Percentiles rank a stretch among this genome's conserved stretches.
Evolutionary conservation across 139 green algal species (phyloP).

Genomic region (Micractinium sp.): DNA sequence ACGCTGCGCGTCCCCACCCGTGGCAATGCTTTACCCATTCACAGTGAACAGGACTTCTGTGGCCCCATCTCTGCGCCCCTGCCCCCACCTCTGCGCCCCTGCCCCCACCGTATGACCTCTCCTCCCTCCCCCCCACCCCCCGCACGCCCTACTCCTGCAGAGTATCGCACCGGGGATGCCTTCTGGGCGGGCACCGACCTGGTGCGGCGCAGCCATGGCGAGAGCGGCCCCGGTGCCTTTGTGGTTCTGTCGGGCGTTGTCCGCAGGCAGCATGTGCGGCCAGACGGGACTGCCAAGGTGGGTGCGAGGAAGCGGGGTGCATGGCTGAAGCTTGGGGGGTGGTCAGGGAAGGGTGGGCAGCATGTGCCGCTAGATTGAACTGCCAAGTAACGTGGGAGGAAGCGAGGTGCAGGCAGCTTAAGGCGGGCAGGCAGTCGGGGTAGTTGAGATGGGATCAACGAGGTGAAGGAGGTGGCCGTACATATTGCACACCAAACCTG

Average conservation of each 20-base stretch:
- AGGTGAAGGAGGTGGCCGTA: background rate
- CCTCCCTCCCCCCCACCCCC: background rate
- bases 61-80: background rate
- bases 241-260: slow-evolving; percentile 45
- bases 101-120: background rate
- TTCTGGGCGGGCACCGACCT: slow-evolving; percentile 30
- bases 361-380: slow-evolving; percentile 4
- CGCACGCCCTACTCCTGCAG: too few species aligned
- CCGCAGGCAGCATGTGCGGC: slow-evolving; percentile 6
- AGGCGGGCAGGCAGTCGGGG: background rate
- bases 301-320: too few species aligned
- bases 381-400: background rate
- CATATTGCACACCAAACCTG: background rate
- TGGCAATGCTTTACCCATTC: too few species aligned
- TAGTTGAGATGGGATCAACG: background rate
- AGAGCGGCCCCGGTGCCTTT: slow-evolving; percentile 14
- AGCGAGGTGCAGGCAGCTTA: too few species aligned
- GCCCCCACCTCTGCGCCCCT: background rate
- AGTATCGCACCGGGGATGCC: slow-evolving; percentile 13
- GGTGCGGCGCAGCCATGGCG: background rate
- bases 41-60: too few species aligned
- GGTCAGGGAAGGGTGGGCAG: too few species aligned
- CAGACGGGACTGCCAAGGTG: slow-evolving; percentile 24
- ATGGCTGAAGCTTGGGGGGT: too few species aligned
- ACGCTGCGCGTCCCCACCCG: too few species aligned